These are phyloP conservation scores for Lolium perenne DNA, from an alignment of 176 grass and related monocot genomes.

Conservation along the genomic window DNA sequence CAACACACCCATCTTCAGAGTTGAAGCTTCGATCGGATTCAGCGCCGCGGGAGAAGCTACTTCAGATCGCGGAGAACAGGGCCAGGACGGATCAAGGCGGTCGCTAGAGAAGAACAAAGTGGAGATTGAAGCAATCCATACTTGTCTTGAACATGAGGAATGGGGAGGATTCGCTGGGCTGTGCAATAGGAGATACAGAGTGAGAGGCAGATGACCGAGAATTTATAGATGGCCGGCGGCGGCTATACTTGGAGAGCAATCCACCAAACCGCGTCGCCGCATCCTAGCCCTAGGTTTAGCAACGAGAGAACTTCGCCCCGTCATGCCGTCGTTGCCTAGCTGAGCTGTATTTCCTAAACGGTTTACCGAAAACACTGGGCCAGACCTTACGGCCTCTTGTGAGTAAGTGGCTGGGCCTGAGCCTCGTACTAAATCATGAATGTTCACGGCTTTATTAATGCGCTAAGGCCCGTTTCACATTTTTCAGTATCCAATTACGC, in stretches of 20 bases:
- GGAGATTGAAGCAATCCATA: not conserved
- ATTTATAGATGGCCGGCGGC: conserved; percentile 36
- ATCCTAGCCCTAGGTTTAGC: conserved; percentile 25
- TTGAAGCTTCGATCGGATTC: not conserved
- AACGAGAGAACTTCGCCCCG: not conserved
- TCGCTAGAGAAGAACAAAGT: not conserved
- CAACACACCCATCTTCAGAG: not conserved
- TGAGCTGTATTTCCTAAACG: no score
- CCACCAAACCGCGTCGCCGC: not conserved
- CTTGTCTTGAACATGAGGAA: not conserved
- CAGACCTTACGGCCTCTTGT: no score
- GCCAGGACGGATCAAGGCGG: not conserved
- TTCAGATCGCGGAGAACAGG: not conserved
- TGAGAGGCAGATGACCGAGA: not conserved
- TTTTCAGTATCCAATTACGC: no score
- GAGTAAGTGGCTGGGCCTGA: no score
- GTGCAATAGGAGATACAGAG: not conserved
- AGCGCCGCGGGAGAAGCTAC: no score
- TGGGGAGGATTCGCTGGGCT: not conserved
- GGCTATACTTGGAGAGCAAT: not conserved
- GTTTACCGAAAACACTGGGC: no score
- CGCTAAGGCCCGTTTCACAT: no score
- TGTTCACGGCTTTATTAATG: no score
- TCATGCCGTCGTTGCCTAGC: no score
- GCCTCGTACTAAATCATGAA: no score